These are phyloP conservation scores for Hyaloscypha bicolor DNA, from an alignment of 495 filamentous ascomycete species.

Conservation along the genomic window DNA sequence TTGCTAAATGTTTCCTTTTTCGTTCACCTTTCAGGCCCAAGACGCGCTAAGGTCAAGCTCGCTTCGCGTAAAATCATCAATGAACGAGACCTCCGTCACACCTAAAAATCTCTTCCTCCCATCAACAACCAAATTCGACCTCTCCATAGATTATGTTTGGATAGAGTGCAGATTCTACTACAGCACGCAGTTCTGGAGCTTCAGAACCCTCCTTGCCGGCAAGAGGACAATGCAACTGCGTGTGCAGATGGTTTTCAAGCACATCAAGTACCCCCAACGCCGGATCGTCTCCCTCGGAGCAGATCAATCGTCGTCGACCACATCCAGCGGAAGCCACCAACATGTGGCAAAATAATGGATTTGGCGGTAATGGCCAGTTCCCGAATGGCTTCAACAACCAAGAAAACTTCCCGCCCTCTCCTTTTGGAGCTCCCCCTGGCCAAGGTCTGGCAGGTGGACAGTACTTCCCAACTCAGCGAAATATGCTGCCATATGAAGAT, in stretches of 20 bases:
- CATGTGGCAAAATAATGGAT: conserved; percentile 31
- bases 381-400: conserved; percentile 22
- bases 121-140: not conserved
- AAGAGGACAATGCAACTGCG: not conserved
- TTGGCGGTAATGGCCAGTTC: conserved; percentile 16
- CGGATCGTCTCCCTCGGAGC: not conserved
- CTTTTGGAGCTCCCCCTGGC: conserved; percentile 13
- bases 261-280: not conserved
- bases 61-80: not conserved
- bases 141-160: not conserved
- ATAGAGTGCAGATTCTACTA: not conserved
- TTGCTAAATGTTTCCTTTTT: not conserved
- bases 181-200: not conserved
- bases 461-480: conserved; percentile 15
- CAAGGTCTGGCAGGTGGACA: conserved; percentile 6
- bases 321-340: conserved; percentile 5
- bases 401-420: conserved; percentile 20
- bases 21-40: not conserved
- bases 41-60: not conserved
- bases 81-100: not conserved
- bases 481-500: conserved; percentile 23
- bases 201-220: not conserved
- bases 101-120: not conserved
- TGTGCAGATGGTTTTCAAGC: not conserved
- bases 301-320: not conserved